Evolutionary conservation across 805 yeast species (phyloP).

Genomic region (Ogataea haglerorum): DNA sequence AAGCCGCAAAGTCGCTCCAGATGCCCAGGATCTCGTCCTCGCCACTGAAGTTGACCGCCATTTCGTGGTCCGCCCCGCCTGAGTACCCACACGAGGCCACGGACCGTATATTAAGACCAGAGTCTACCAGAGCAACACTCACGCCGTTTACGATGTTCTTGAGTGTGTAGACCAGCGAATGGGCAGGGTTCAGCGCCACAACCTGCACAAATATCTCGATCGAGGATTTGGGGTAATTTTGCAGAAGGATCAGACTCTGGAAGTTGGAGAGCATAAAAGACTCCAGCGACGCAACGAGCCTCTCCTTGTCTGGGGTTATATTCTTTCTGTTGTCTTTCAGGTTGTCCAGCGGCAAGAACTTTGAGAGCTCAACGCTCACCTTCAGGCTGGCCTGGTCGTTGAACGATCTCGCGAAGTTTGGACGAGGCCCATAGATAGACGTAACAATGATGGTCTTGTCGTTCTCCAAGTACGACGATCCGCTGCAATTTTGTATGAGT

Average conservation of each 20-base stretch:
- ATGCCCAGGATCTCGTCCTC: constrained; percentile 59
- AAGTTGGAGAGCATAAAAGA: constrained; percentile 36
- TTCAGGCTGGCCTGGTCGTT: constrained; percentile 33
- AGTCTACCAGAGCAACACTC: constrained; percentile 75
- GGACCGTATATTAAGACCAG: constrained; percentile 78
- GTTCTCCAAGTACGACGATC: constrained; percentile 76
- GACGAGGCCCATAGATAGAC: constrained; percentile 85
- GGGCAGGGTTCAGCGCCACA: constrained; percentile 42
- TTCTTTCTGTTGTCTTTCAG: constrained; percentile 36
- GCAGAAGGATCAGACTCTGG: constrained; percentile 45
- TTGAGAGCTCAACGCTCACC: constrained; percentile 40
- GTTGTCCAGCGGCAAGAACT: constrained; percentile 33
- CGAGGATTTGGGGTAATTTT: constrained; percentile 85
- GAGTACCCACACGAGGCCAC: constrained; percentile 60
- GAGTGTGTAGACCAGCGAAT: constrained; percentile 36
- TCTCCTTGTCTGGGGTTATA: constrained; percentile 12
- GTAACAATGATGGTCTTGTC: constrained; percentile 61
- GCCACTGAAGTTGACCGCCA: constrained; percentile 40
- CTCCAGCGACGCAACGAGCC: constrained; percentile 35
- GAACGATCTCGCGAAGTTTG: constrained; percentile 39
- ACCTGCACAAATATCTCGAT: constrained; percentile 75
- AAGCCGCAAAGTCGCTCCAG: constrained; percentile 43
- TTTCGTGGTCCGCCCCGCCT: constrained; percentile 15
- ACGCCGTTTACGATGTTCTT: constrained; percentile 55
- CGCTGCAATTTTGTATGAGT: constrained; percentile 66